Conservation (phyloP, 768 basidiomycete species). For the Chalciporus chontae region DNA sequence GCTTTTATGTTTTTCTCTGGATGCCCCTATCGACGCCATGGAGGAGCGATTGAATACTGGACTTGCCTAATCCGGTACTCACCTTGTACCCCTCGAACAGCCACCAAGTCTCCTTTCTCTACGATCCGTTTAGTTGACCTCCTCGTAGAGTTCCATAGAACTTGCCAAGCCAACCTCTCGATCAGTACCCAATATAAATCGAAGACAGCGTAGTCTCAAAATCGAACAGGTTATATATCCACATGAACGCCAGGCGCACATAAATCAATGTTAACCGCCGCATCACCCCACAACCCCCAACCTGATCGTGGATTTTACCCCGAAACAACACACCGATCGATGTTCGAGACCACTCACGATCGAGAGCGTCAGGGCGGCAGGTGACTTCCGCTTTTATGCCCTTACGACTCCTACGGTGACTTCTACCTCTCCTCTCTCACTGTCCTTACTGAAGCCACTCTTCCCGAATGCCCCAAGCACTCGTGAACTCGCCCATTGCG, state of each 20-base stretch:
- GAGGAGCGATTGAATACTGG: not conserved
- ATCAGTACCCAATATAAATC: slow-evolving; percentile 8
- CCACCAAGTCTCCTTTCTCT: slow-evolving; percentile 17
- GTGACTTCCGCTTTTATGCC: slow-evolving; percentile 33
- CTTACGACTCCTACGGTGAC: slow-evolving; percentile 74
- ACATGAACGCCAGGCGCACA: slow-evolving; percentile 6
- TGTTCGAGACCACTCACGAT: slow-evolving; percentile 8
- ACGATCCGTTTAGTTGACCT: not conserved
- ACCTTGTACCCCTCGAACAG: not conserved
- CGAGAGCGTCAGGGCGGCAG: not conserved
- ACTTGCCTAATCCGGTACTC: slow-evolving; percentile 5
- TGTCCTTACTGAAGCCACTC: slow-evolving; percentile 28
- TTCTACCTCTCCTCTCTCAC: slow-evolving; percentile 44
- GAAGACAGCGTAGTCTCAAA: not conserved
- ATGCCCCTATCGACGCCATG: slow-evolving; percentile 16
- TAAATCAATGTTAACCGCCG: slow-evolving; percentile 1
- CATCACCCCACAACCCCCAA: not conserved
- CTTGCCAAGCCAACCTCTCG: slow-evolving; percentile 3
- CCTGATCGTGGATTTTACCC: slow-evolving; percentile 3
- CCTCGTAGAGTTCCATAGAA: not conserved
- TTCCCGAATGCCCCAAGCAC: slow-evolving; percentile 50
- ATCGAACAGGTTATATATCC: slow-evolving; percentile 9
- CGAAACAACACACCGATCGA: not conserved
- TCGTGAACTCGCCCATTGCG: slow-evolving; percentile 73
- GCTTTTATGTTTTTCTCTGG: slow-evolving; percentile 10